Percentiles rank a stretch among this genome's conserved stretches.
Evolutionary conservation across 306 rosid genomes (phyloP).

Genomic region (Calophaca sinica): DNA sequence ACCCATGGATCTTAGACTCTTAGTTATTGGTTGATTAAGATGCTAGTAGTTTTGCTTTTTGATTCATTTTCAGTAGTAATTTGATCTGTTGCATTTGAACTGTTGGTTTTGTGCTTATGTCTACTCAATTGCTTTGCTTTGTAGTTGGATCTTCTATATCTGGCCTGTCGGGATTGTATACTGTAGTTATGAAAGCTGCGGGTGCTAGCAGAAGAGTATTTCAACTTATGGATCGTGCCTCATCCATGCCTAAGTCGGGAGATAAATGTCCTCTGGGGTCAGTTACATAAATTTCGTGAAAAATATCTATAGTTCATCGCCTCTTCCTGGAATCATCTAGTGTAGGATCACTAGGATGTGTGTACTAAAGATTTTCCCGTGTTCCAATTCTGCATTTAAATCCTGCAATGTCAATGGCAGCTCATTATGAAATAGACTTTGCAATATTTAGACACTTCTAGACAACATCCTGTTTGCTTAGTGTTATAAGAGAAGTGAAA

Average conservation of each 20-base stretch:
- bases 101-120: constrained; percentile 24
- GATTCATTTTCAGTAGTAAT: constrained; percentile 22
- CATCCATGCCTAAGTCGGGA: constrained; percentile 76
- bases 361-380: neutral
- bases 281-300: constrained; percentile 45
- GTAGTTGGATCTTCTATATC: constrained; percentile 81
- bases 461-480: neutral
- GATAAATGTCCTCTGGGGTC: constrained; percentile 77
- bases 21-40: constrained; percentile 30
- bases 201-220: constrained; percentile 91
- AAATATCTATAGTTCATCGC: neutral
- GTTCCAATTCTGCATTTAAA: constrained; percentile 4
- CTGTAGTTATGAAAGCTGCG: constrained; percentile 82
- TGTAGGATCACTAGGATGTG: constrained; percentile 33
- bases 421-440: constrained; percentile 1
- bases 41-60: constrained; percentile 18
- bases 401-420: constrained; percentile 6
- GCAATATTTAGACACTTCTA: neutral
- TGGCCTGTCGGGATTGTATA: constrained; percentile 77
- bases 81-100: constrained; percentile 38
- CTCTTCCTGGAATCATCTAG: neutral
- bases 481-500: constrained; percentile 32
- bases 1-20: neutral
- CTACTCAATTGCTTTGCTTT: constrained; percentile 46
- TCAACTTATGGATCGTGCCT: constrained; percentile 77